Evolutionary conservation across 2,329 filamentous ascomycete species (phyloP).

Genomic region (Cercospora beticola): DNA sequence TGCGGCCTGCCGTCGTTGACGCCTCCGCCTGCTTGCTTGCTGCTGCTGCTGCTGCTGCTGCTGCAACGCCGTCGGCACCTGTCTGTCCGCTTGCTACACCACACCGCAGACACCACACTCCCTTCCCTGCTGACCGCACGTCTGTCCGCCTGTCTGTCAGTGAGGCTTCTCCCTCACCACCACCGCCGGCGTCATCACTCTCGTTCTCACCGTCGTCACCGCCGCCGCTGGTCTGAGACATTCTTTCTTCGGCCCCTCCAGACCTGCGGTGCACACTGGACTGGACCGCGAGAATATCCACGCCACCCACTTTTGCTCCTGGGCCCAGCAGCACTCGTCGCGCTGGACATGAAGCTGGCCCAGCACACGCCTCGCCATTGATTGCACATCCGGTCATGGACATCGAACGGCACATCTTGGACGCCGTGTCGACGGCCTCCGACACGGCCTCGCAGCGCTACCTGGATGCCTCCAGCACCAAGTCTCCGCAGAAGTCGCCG

Average conservation of each 20-base stretch:
- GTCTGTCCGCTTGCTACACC: slow-evolving; percentile 15
- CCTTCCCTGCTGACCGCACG: slow-evolving; percentile 12
- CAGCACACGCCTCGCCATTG: neutral
- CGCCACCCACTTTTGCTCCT: neutral
- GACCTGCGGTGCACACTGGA: neutral
- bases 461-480: slow-evolving; percentile 18
- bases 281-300: neutral
- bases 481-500: slow-evolving; percentile 19
- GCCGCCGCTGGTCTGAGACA: neutral
- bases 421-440: slow-evolving; percentile 21
- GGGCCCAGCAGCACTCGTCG: neutral
- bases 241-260: neutral
- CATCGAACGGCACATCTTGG: slow-evolving; percentile 28
- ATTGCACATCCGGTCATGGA: slow-evolving; percentile 24
- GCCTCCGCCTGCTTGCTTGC: neutral
- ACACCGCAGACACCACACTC: slow-evolving; percentile 3
- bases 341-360: slow-evolving; percentile 1
- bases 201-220: neutral
- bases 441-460: slow-evolving; percentile 18
- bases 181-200: neutral
- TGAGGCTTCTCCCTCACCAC: slow-evolving; percentile 8
- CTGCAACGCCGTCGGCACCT: slow-evolving; percentile 14
- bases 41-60: neutral
- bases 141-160: neutral
- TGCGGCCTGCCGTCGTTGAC: slow-evolving; percentile 13